Conservation (phyloP, 228 moss, liverwort and hornwort species). For the Sphagnum fallax region DNA sequence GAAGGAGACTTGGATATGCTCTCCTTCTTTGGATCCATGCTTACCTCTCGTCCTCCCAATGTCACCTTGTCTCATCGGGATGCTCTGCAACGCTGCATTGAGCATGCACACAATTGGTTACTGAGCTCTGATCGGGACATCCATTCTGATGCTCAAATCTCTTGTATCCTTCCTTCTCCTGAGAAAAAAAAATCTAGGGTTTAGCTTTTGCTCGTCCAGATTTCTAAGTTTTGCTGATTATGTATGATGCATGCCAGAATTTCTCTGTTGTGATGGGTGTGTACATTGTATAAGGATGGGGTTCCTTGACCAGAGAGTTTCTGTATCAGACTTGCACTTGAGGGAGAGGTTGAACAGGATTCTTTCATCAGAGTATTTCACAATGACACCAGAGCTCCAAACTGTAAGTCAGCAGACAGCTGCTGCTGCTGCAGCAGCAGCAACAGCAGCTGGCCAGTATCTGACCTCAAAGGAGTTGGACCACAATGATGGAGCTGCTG, state of each 20-base stretch:
- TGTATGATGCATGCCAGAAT: too few species aligned
- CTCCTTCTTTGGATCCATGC: constrained; percentile 68
- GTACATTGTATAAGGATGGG: too few species aligned
- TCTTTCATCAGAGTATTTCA: constrained; percentile 79
- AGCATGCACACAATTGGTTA: constrained; percentile 75
- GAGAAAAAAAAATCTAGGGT: neutral
- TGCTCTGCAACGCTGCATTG: constrained; percentile 76
- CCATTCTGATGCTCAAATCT: constrained; percentile 36
- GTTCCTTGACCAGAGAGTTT: too few species aligned
- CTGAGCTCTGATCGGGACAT: constrained; percentile 50
- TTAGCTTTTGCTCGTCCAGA: neutral
- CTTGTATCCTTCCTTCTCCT: constrained; percentile 59
- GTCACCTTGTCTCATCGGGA: constrained; percentile 85
- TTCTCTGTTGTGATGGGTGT: too few species aligned
- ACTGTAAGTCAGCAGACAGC: constrained; percentile 94
- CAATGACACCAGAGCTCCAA: constrained; percentile 83
- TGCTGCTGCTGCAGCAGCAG: constrained; percentile 84
- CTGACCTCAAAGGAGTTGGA: constrained; percentile 49
- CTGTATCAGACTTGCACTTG: constrained; percentile 49
- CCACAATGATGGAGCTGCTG: constrained; percentile 37
- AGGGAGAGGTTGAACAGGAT: constrained; percentile 81
- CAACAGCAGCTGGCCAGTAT: constrained; percentile 83
- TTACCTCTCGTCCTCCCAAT: constrained; percentile 74
- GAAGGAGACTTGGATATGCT: constrained; percentile 76
- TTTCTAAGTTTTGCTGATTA: too few species aligned